phyloP scores from a whole-genome alignment of 257 asterid species.

The Buddleja alternifolia region DNA sequence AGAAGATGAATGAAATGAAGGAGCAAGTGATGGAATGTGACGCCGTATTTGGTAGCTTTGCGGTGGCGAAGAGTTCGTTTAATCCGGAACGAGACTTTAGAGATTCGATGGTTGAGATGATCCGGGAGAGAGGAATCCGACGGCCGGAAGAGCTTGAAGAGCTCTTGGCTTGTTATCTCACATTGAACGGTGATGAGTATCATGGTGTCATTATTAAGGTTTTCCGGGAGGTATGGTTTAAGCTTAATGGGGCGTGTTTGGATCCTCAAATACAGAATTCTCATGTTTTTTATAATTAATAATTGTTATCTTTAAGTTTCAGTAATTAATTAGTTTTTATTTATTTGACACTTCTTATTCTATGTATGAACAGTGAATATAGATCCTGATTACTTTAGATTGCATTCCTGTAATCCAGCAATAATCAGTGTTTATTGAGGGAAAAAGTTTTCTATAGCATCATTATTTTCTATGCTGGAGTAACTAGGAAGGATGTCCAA shows the following conservation, averaged over 20 bases:
- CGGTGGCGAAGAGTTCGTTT: conserved; percentile 66
- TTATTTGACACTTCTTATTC: no score
- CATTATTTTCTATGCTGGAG: no score
- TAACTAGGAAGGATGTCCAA: no score
- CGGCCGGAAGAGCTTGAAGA: conserved; percentile 70
- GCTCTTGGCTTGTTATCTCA: conserved; percentile 79
- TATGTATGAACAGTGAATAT: no score
- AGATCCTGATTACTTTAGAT: no score
- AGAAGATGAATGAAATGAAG: conserved; percentile 33
- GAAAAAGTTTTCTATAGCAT: no score
- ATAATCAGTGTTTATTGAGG: no score
- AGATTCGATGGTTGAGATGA: conserved; percentile 92
- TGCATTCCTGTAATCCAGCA: no score
- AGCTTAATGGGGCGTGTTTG: conserved; percentile 45
- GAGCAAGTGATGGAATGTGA: conserved; percentile 29
- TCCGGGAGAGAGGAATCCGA: conserved; percentile 57
- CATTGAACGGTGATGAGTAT: conserved; percentile 62
- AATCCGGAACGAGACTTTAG: conserved; percentile 71
- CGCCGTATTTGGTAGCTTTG: conserved; percentile 60
- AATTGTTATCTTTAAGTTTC: not conserved
- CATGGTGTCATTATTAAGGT: conserved; percentile 75
- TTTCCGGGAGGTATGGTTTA: conserved; percentile 73
- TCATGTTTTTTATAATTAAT: conserved; percentile 20
- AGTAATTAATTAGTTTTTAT: no score
- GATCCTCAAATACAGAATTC: conserved; percentile 31